phyloP scores from a whole-genome alignment of 2,329 filamentous ascomycete genomes.

The Talaromyces atroroseus region DNA sequence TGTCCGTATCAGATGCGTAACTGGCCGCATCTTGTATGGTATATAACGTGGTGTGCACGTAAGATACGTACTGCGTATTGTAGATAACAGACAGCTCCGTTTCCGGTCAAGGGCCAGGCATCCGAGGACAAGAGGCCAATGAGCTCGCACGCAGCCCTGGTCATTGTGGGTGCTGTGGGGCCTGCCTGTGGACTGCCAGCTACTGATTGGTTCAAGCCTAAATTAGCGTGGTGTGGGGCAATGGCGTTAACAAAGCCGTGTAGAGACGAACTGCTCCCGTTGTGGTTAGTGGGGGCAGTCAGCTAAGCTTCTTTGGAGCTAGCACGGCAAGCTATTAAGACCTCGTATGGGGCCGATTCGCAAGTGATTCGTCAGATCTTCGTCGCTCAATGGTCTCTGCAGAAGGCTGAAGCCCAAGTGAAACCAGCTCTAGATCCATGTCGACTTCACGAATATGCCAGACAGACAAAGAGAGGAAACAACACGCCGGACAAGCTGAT shows the following conservation, averaged over 20 bases:
- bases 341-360: neutral
- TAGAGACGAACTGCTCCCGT: slow-evolving; percentile 2
- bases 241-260: neutral
- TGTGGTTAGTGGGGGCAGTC: neutral
- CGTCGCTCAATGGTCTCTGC: neutral
- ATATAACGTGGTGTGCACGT: too few relatives aligned
- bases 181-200: too few relatives aligned
- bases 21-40: too few relatives aligned
- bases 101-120: neutral
- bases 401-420: neutral
- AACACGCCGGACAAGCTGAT: too few relatives aligned
- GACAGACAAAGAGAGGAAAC: too few relatives aligned
- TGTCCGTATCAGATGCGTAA: too few relatives aligned
- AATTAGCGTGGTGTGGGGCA: neutral
- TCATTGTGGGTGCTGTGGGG: too few relatives aligned
- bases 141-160: too few relatives aligned
- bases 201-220: neutral
- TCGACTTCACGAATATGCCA: too few relatives aligned
- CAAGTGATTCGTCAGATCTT: slow-evolving; percentile 5
- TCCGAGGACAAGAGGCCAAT: too few relatives aligned
- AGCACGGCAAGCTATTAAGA: neutral
- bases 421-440: neutral
- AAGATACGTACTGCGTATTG: too few relatives aligned
- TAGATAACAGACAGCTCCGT: neutral
- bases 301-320: neutral